phyloP scores from a whole-genome alignment of 1,284 basidiomycete genomes.

The Cryptococcus floricola region DNA sequence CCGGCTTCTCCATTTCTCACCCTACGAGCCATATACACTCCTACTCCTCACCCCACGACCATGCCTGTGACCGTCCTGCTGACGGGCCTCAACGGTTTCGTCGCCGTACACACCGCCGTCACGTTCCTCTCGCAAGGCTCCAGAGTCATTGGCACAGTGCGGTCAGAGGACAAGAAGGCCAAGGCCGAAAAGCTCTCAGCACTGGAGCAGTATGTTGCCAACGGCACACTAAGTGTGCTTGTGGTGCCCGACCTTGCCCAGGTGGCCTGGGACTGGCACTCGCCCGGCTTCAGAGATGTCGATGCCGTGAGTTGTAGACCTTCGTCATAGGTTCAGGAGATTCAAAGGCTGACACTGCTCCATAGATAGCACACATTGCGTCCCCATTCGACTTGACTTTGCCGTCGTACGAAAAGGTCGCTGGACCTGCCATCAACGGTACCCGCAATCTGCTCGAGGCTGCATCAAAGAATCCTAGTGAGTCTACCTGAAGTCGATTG shows the following conservation, averaged over 20 bases:
- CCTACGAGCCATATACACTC: too few relatives aligned
- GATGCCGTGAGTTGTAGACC: slow-evolving; percentile 17
- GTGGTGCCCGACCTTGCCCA: slow-evolving; percentile 28
- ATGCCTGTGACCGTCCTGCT: slow-evolving; percentile 20
- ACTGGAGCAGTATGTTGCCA: slow-evolving; percentile 5
- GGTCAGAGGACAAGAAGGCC: slow-evolving; percentile 41
- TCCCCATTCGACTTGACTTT: too few relatives aligned
- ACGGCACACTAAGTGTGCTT: slow-evolving; percentile 28
- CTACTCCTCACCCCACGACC: too few relatives aligned
- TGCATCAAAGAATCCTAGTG: too few relatives aligned
- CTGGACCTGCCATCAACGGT: too few relatives aligned
- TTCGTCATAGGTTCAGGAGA: too few relatives aligned
- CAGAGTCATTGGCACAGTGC: slow-evolving; percentile 46
- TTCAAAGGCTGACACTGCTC: neutral
- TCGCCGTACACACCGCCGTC: slow-evolving; percentile 29
- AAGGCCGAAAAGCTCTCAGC: slow-evolving; percentile 20
- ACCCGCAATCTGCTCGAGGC: too few relatives aligned
- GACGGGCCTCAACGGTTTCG: slow-evolving; percentile 35
- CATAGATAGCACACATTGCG: neutral
- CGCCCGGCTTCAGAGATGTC: slow-evolving; percentile 31
- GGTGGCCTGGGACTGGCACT: slow-evolving; percentile 31
- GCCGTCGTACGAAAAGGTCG: too few relatives aligned
- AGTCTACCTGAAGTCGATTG: too few relatives aligned
- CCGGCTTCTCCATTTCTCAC: too few relatives aligned
- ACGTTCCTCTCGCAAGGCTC: slow-evolving; percentile 27